Conservation (phyloP, 2,329 filamentous ascomycete genomes). For the Aspergillus ochraceus region DNA sequence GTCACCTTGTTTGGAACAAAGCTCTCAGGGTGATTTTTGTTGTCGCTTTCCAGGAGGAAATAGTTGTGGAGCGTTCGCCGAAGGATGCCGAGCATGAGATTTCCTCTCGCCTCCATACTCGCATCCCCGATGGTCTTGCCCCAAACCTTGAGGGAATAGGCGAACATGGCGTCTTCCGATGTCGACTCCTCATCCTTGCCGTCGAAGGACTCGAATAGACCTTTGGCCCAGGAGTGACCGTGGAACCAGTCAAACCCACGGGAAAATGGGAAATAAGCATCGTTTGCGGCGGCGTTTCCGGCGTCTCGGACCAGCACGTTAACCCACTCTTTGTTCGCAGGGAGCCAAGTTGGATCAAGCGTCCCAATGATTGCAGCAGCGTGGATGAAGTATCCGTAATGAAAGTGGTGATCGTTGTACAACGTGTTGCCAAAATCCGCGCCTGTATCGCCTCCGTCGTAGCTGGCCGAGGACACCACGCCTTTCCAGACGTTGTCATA, state of each 20-base stretch:
- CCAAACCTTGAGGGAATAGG: slow-evolving; percentile 93
- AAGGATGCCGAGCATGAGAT: slow-evolving; percentile 80
- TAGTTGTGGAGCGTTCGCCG: slow-evolving; percentile 73
- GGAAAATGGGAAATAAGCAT: slow-evolving; percentile 77
- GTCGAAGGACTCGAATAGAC: slow-evolving; percentile 54
- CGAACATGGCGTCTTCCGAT: slow-evolving; percentile 85
- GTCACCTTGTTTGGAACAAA: slow-evolving; percentile 77
- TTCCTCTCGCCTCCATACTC: slow-evolving; percentile 78
- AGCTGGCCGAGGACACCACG: slow-evolving; percentile 73
- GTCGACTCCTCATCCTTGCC: slow-evolving; percentile 70
- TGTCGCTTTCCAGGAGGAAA: slow-evolving; percentile 74
- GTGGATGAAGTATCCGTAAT: slow-evolving; percentile 83
- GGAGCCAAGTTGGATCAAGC: slow-evolving; percentile 74
- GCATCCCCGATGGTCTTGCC: slow-evolving; percentile 72
- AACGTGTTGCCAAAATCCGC: slow-evolving; percentile 87
- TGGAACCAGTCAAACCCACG: slow-evolving; percentile 92
- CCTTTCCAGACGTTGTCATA: slow-evolving; percentile 71
- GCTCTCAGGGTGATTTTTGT: slow-evolving; percentile 69
- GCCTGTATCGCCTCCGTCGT: slow-evolving; percentile 65
- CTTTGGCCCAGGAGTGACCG: slow-evolving; percentile 87
- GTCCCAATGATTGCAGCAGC: slow-evolving; percentile 79
- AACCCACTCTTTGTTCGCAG: slow-evolving; percentile 73
- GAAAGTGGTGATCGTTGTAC: slow-evolving; percentile 66
- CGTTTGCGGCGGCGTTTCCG: slow-evolving; percentile 71
- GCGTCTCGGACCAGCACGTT: slow-evolving; percentile 81